Conservation (phyloP, 2,329 filamentous ascomycete genomes). For the Cladosporium colombiae region DNA sequence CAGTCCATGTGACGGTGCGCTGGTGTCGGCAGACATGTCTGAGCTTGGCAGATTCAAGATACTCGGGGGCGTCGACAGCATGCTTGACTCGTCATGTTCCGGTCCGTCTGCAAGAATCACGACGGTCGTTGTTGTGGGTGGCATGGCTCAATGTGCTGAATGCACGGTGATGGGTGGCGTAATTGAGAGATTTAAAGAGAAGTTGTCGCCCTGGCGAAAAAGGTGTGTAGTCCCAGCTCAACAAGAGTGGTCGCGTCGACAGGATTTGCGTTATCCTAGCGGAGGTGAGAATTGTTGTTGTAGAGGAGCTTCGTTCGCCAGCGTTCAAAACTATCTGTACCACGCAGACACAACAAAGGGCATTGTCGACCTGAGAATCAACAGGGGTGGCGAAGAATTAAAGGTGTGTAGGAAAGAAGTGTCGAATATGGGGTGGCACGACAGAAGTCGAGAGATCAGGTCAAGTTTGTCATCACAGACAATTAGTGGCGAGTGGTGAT, state of each 20-base stretch:
- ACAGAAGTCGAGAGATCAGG: not conserved
- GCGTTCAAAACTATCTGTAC: not conserved
- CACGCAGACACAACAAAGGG: constrained; percentile 11
- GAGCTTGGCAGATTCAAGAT: not conserved
- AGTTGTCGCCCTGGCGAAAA: not conserved
- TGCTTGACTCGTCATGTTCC: not conserved
- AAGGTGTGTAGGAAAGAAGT: not conserved
- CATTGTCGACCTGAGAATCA: not conserved
- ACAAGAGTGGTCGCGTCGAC: not conserved
- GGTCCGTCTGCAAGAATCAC: not conserved
- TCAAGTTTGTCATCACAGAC: constrained; percentile 2
- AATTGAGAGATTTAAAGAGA: not conserved
- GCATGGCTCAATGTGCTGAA: not conserved
- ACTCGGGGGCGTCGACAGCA: not conserved
- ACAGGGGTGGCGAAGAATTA: not conserved
- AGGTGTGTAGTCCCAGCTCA: not conserved
- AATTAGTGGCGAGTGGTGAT: constrained; percentile 3
- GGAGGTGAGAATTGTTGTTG: not conserved
- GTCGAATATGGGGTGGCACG: not conserved
- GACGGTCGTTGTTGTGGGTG: not conserved
- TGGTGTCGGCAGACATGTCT: not conserved
- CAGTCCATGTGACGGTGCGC: not conserved
- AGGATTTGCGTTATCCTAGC: not conserved
- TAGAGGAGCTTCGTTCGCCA: constrained; percentile 7
- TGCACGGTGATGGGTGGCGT: not conserved